Percentiles rank a stretch among this genome's conserved stretches.
Conservation (phyloP, 352 stramenopile species). For the Pythium brassicae region DNA sequence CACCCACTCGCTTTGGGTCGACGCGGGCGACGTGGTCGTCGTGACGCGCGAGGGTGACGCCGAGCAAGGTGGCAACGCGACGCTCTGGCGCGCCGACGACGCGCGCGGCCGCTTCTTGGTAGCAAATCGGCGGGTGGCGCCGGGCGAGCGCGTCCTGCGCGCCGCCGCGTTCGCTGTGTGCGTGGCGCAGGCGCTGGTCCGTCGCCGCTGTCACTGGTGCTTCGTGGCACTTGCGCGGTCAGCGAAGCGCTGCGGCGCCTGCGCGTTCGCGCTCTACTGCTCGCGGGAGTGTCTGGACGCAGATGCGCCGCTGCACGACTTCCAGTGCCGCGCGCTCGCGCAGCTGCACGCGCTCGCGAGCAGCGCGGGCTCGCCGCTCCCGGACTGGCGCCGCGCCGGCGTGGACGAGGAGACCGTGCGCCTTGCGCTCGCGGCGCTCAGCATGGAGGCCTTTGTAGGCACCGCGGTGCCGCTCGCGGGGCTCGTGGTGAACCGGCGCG, state of each 20-base stretch:
- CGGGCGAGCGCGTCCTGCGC: slow-evolving; percentile 27
- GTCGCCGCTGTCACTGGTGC: slow-evolving; percentile 55
- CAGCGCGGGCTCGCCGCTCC: background rate
- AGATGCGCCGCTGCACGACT: slow-evolving; percentile 42
- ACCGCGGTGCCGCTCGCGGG: slow-evolving; percentile 24
- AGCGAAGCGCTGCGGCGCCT: slow-evolving; percentile 46
- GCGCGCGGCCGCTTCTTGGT: slow-evolving; percentile 31
- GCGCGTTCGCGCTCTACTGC: slow-evolving; percentile 51
- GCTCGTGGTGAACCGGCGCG: slow-evolving; percentile 14
- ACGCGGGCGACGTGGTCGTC: slow-evolving; percentile 6
- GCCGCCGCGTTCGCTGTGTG: slow-evolving; percentile 52
- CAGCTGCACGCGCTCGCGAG: too few relatives aligned
- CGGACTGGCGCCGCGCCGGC: background rate
- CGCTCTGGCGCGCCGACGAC: slow-evolving; percentile 13
- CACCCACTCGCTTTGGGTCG: slow-evolving; percentile 20
- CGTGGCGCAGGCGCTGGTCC: slow-evolving; percentile 24
- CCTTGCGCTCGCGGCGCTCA: slow-evolving; percentile 45
- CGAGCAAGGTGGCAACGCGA: slow-evolving; percentile 2
- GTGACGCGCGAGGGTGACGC: background rate
- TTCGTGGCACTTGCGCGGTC: slow-evolving; percentile 37
- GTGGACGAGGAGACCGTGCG: slow-evolving; percentile 43
- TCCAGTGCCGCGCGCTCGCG: slow-evolving; percentile 36
- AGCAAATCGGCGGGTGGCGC: slow-evolving; percentile 19
- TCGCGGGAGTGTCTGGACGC: slow-evolving; percentile 36
- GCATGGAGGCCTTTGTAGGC: slow-evolving; percentile 46